A percentile compares a stretch with the other conserved stretches of the same genome.
These are phyloP conservation scores for Guyanaporus albipodus DNA, from an alignment of 768 basidiomycete genomes.

Conservation along the genomic window DNA sequence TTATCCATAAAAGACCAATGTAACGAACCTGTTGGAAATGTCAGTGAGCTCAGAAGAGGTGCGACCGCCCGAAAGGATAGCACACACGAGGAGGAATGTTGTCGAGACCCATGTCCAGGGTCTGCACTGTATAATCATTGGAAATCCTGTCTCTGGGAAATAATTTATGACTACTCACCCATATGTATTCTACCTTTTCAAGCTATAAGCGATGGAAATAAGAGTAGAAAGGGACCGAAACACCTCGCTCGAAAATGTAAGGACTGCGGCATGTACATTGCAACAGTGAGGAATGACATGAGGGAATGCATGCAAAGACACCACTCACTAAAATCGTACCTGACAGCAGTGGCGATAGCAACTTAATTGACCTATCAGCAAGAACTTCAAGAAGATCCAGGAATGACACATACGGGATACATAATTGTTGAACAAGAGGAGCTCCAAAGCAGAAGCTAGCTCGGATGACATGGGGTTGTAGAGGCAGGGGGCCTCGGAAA, in stretches of 20 bases:
- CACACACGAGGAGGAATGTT: constrained; percentile 5
- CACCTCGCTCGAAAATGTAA: constrained; percentile 7
- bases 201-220: too few relatives aligned
- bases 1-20: not conserved
- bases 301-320: not conserved
- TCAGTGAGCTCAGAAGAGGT: not conserved
- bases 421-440: not conserved
- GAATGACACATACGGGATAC: not conserved
- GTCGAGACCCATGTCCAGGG: constrained; percentile 13
- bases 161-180: constrained; percentile 2
- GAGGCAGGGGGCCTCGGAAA: too few relatives aligned
- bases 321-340: constrained; percentile 12
- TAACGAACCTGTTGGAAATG: not conserved
- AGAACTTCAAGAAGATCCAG: too few relatives aligned
- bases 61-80: too few relatives aligned
- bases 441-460: too few relatives aligned
- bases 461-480: too few relatives aligned
- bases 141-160: rapidly evolving
- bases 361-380: not conserved
- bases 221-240: not conserved
- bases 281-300: not conserved
- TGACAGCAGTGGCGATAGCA: not conserved
- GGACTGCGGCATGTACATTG: not conserved
- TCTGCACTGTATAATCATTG: not conserved
- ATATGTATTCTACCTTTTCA: constrained; percentile 16